Evolutionary conservation across 176 grass and related monocot species (phyloP).

Genomic region (Aegilops umbellulata): DNA sequence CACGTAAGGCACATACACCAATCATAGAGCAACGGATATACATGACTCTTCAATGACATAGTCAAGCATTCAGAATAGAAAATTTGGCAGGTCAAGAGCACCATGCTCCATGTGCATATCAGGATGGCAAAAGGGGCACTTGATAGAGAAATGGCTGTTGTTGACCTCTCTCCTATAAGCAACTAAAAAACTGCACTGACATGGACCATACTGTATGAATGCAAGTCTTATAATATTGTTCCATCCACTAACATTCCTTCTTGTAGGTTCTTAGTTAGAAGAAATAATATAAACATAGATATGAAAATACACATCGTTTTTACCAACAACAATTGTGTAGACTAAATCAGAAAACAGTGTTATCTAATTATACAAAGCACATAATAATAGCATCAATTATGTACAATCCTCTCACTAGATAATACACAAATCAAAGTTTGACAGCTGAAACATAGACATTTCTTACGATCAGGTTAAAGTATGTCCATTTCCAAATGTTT

Average conservation of each 20-base stretch:
- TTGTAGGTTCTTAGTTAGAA: not conserved
- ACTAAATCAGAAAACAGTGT: not conserved
- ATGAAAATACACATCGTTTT: not conserved
- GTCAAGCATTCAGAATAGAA: constrained; percentile 7
- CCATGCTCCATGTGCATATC: not conserved
- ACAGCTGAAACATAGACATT: not conserved
- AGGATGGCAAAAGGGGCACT: not conserved
- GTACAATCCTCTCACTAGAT: not conserved
- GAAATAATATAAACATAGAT: not conserved
- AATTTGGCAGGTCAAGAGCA: constrained; percentile 14
- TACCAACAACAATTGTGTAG: not conserved
- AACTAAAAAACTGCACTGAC: constrained; percentile 17
- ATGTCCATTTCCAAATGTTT: not conserved
- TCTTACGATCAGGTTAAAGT: not conserved
- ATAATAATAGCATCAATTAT: not conserved
- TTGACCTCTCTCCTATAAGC: constrained; percentile 22
- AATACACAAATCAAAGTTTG: not conserved
- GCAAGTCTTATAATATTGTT: constrained; percentile 29
- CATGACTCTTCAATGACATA: not conserved
- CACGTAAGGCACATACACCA: not conserved
- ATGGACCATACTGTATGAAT: constrained; percentile 7
- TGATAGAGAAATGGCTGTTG: constrained; percentile 22
- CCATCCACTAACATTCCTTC: not conserved
- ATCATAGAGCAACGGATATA: not conserved
- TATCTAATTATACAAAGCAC: not conserved